Evolutionary conservation across 2,329 filamentous ascomycete genomes (phyloP).

Genomic region (Teratosphaeria destructans): DNA sequence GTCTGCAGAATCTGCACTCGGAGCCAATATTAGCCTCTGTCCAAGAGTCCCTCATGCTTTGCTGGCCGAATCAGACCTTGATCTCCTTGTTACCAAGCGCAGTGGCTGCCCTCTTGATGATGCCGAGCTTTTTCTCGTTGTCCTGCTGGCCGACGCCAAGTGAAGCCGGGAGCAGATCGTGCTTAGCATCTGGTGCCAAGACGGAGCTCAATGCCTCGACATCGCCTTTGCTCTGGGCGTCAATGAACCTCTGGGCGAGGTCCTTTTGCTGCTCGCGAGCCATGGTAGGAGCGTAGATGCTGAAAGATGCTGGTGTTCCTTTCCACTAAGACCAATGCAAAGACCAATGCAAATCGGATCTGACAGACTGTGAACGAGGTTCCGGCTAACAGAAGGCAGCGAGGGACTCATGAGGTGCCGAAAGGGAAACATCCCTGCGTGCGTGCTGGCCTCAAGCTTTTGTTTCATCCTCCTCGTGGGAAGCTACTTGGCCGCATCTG

Average conservation of each 20-base stretch:
- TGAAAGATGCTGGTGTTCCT: neutral
- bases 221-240: constrained; percentile 4
- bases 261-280: constrained; percentile 6
- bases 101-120: constrained; percentile 4
- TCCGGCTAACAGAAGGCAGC: neutral
- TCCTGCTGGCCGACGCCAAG: constrained; percentile 6
- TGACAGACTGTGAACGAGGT: neutral
- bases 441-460: neutral
- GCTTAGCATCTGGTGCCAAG: constrained; percentile 4
- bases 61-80: neutral
- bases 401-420: too few species aligned
- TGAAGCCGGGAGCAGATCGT: constrained; percentile 7
- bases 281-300: constrained; percentile 3
- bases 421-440: too few species aligned
- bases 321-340: neutral
- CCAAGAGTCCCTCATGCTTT: neutral
- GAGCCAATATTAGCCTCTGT: neutral
- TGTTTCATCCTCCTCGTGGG: neutral
- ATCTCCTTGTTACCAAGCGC: constrained; percentile 5
- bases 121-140: constrained; percentile 6
- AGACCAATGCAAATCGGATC: neutral
- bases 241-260: constrained; percentile 4
- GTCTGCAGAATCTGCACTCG: constrained; percentile 4
- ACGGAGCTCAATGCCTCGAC: constrained; percentile 1
- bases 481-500: neutral